Conservation (phyloP, 2,329 filamentous ascomycete species). For the Diaporthe citri region DNA sequence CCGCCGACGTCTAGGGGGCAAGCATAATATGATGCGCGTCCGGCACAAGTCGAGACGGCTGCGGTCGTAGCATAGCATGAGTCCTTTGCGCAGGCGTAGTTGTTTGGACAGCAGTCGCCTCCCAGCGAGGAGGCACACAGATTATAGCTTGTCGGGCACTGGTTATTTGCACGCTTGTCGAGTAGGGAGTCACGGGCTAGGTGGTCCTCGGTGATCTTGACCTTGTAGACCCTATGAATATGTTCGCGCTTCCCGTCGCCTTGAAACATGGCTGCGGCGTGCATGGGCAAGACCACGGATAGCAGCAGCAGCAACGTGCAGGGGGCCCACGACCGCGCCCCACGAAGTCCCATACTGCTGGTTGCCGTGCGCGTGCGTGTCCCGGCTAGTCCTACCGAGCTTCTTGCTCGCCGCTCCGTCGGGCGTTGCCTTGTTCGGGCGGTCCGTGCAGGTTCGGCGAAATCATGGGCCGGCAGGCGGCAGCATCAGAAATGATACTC, state of each 20-base stretch:
- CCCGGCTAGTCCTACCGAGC: conserved; percentile 1
- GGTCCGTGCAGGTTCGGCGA: conserved; percentile 21
- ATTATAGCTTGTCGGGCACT: conserved; percentile 43
- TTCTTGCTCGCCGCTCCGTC: background rate
- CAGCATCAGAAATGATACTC: conserved; percentile 10
- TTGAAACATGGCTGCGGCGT: conserved; percentile 44
- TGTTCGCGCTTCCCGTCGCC: conserved; percentile 43
- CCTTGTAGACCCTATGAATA: conserved; percentile 45
- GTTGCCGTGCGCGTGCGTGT: conserved; percentile 12
- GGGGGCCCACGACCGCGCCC: conserved; percentile 45
- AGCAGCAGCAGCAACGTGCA: conserved; percentile 44
- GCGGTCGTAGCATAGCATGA: conserved; percentile 62
- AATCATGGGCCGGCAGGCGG: conserved; percentile 21
- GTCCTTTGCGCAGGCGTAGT: conserved; percentile 61
- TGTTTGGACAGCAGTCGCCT: conserved; percentile 62
- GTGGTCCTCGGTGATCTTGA: conserved; percentile 41
- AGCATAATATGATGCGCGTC: conserved; percentile 52
- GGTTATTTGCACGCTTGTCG: conserved; percentile 35
- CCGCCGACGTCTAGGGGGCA: conserved; percentile 55
- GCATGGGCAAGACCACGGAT: conserved; percentile 43
- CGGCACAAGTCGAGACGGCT: conserved; percentile 55
- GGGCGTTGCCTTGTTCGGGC: conserved; percentile 10
- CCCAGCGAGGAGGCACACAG: conserved; percentile 54
- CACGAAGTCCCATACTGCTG: conserved; percentile 37
- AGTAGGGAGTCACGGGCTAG: conserved; percentile 21